Conservation (phyloP, 1,284 basidiomycete genomes). For the Cryptococcus sp. region DNA sequence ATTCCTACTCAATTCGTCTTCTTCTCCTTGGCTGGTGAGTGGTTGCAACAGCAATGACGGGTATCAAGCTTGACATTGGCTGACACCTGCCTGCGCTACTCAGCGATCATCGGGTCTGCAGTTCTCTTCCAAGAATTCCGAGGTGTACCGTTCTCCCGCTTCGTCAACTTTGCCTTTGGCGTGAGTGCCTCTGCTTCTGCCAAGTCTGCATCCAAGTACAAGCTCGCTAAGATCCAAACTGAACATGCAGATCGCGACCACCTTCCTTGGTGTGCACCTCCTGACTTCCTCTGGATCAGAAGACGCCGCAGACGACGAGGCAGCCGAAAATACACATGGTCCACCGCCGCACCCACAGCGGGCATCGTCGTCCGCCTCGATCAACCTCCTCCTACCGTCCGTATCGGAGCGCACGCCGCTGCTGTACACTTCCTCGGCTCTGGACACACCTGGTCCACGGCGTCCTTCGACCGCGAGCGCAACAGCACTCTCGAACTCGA, state of each 20-base stretch:
- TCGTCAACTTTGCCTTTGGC: slow-evolving; percentile 60
- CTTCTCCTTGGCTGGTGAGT: slow-evolving; percentile 55
- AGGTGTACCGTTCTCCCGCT: slow-evolving; percentile 72
- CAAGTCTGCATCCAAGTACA: not conserved
- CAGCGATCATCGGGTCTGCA: slow-evolving; percentile 87
- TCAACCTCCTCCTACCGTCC: slow-evolving; percentile 24
- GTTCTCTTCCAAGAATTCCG: slow-evolving; percentile 93
- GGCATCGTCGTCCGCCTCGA: slow-evolving; percentile 15
- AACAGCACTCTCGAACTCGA: too few relatives aligned
- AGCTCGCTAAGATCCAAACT: not conserved
- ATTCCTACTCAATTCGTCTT: slow-evolving; percentile 94
- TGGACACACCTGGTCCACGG: not conserved
- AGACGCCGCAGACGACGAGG: slow-evolving; percentile 5
- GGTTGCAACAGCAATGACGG: not conserved
- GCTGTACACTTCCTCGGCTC: slow-evolving; percentile 16
- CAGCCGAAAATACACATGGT: slow-evolving; percentile 3
- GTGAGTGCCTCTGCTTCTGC: slow-evolving; percentile 29
- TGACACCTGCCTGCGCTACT: slow-evolving; percentile 38
- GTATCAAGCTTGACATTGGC: not conserved
- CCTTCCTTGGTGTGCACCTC: slow-evolving; percentile 66
- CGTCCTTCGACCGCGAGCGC: not conserved
- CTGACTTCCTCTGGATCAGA: slow-evolving; percentile 39
- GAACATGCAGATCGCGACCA: slow-evolving; percentile 60
- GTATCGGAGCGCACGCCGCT: slow-evolving; percentile 31
- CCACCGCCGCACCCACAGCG: slow-evolving; percentile 2